A percentile compares a stretch with the other conserved stretches of the same genome.
Conservation (phyloP, 148 eudicot genomes). For the Polygonum aviculare region DNA sequence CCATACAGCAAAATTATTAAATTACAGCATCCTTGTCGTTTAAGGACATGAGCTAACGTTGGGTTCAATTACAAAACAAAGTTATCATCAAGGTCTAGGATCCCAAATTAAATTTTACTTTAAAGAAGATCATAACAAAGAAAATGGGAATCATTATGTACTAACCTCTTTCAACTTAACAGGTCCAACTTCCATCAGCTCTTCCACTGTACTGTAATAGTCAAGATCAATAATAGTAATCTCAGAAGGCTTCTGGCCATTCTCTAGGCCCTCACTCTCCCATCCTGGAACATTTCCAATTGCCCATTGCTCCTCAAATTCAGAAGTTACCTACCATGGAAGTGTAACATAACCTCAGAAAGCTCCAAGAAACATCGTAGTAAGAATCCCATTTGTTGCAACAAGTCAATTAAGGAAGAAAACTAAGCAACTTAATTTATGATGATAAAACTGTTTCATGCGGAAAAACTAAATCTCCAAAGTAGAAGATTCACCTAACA, state of each 20-base stretch:
- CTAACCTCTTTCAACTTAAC: constrained; percentile 90
- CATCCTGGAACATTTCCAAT: constrained; percentile 68
- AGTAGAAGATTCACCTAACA: neutral
- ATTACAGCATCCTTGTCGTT: neutral
- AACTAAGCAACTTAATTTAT: neutral
- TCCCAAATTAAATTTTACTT: too few species aligned
- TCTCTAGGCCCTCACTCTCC: constrained; percentile 56
- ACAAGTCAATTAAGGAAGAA: neutral
- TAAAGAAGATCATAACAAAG: neutral
- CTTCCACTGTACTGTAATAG: constrained; percentile 73
- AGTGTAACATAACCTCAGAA: neutral
- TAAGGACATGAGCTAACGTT: neutral
- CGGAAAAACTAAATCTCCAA: neutral
- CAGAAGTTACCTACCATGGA: constrained; percentile 50
- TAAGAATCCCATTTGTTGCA: neutral
- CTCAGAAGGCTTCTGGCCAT: constrained; percentile 43
- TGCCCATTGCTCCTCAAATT: constrained; percentile 92
- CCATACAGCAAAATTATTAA: neutral
- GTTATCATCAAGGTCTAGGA: too few species aligned
- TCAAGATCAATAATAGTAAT: constrained; percentile 65
- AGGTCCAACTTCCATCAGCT: constrained; percentile 80
- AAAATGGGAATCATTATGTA: neutral
- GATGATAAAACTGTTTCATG: neutral
- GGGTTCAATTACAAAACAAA: neutral
- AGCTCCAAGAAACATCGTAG: neutral